A percentile compares a stretch with the other conserved stretches of the same genome.
Evolutionary conservation across 805 yeast genomes (phyloP).

Genomic region (Candida ascalaphidarum): DNA sequence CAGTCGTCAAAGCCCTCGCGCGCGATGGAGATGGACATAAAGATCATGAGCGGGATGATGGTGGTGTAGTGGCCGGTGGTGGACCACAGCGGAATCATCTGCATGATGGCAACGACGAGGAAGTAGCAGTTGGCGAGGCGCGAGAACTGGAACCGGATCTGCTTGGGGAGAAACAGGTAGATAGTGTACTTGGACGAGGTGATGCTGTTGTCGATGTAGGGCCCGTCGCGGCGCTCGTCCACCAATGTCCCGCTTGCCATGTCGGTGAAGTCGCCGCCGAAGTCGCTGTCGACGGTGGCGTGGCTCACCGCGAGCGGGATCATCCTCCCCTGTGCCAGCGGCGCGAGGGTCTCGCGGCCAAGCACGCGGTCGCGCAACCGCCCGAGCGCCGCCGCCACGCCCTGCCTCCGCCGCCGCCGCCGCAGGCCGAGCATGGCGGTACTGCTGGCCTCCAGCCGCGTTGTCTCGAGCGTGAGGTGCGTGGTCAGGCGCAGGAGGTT

Average conservation of each 20-base stretch:
- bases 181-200: conserved; percentile 83
- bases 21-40: conserved; percentile 80
- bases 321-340: conserved; percentile 53
- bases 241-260: conserved; percentile 24
- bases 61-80: conserved; percentile 96
- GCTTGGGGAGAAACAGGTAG: conserved; percentile 80
- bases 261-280: conserved; percentile 20
- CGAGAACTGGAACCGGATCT: conserved; percentile 83
- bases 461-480: no score
- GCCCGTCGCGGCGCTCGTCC: conserved; percentile 61
- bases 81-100: conserved; percentile 95
- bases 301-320: conserved; percentile 56
- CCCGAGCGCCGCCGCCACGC: no score
- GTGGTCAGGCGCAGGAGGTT: no score
- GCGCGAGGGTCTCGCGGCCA: no score
- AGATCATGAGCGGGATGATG: conserved; percentile 77
- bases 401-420: no score
- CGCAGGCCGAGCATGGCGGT: no score
- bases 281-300: conserved; percentile 19
- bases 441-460: no score
- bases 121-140: conserved; percentile 90
- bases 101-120: conserved; percentile 82
- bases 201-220: conserved; percentile 60
- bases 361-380: no score
- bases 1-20: conserved; percentile 94